Base-by-base conservation (phyloP, 768 basidiomycete species). In the Hygrophoropsis aurantiaca region DNA sequence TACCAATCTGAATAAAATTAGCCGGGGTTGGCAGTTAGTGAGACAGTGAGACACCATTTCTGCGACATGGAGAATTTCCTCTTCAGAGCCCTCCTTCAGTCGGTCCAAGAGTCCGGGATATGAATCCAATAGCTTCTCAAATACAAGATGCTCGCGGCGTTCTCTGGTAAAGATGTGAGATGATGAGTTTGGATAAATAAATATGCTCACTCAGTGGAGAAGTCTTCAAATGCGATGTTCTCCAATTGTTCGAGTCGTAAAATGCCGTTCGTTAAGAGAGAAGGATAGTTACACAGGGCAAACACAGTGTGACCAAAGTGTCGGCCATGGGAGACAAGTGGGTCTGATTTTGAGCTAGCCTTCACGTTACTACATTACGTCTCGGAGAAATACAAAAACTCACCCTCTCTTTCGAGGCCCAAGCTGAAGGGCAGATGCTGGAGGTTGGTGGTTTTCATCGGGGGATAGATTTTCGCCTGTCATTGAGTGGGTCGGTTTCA, bases 221-320 rank as follows among this genome's bases (percentile, higher is more conserved):
- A 43, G 5, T 43, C 42, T 13, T 39, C 44, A 15, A 37, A 11
- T 3, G 46, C 26, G 10, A 21, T 9, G 27, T 46, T 24, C 20
- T 26, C 47, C 9, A 51, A 44, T 18, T 52, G 42, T 7, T 36
- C 44, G 11, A 27, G 38, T 33, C 48, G 23, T 10, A 46, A 20
- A 13, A 59, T 34, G 21, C 56, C 51, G n/a, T 55, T 53, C 4
- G 42, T 52, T 38, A 59, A 18, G 1, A 58, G 32, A 16, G 43
- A 23, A 20, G 51, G 50, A 16, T 55, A 19, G 26, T 40, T 41
- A 35, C 56, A 59, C 4, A 57, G 38, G 3, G 53, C 42, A 13
- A 50, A 47, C 6, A 53, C 40, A 1, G 58, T 57, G 34, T 50
- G 19, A 10, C 56, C 54, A 39, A 59, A 57, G 47, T 59, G 58